These are phyloP conservation scores for Phascolomyces articulosus DNA, from an alignment of 371 early-diverging fungal species.

Conservation along the genomic window DNA sequence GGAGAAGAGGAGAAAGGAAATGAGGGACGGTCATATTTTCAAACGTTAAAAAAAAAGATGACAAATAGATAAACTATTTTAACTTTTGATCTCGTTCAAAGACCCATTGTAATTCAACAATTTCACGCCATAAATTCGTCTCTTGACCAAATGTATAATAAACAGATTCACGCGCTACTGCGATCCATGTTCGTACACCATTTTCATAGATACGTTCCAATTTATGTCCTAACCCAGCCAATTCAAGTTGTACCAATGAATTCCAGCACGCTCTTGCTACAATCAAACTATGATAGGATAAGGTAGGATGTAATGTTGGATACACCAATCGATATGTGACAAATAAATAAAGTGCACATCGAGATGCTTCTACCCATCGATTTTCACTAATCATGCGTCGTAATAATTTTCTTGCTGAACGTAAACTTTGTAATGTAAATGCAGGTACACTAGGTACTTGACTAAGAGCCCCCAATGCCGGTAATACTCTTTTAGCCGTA, in stretches of 20 bases:
- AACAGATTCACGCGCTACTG: conserved; percentile 32
- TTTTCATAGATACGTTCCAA: conserved; percentile 43
- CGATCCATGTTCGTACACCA: conserved; percentile 47
- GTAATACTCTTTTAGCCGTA: conserved; percentile 9
- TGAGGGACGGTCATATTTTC: background rate
- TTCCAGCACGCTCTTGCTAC: conserved; percentile 74
- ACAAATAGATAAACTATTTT: conserved; percentile 13
- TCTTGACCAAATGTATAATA: conserved; percentile 39
- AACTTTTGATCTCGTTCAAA: conserved; percentile 50
- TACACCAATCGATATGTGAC: conserved; percentile 71
- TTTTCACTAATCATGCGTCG: conserved; percentile 25
- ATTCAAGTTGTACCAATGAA: conserved; percentile 47
- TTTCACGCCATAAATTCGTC: conserved; percentile 43
- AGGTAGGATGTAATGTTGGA: conserved; percentile 69
- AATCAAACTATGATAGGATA: conserved; percentile 66
- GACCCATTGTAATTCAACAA: conserved; percentile 52
- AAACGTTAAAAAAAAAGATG: too few species aligned
- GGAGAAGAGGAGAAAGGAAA: conserved; percentile 1
- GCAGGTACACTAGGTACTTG: conserved; percentile 32
- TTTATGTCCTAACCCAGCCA: conserved; percentile 43
- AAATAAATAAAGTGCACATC: conserved; percentile 60
- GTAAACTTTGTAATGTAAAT: conserved; percentile 29
- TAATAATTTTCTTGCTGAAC: conserved; percentile 27
- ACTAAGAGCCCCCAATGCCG: conserved; percentile 19
- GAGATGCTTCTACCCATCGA: conserved; percentile 55